A percentile compares a stretch with the other conserved stretches of the same genome.
Conservation (phyloP, 208 protist genomes). For the Acanthamoeba royreba region DNA sequence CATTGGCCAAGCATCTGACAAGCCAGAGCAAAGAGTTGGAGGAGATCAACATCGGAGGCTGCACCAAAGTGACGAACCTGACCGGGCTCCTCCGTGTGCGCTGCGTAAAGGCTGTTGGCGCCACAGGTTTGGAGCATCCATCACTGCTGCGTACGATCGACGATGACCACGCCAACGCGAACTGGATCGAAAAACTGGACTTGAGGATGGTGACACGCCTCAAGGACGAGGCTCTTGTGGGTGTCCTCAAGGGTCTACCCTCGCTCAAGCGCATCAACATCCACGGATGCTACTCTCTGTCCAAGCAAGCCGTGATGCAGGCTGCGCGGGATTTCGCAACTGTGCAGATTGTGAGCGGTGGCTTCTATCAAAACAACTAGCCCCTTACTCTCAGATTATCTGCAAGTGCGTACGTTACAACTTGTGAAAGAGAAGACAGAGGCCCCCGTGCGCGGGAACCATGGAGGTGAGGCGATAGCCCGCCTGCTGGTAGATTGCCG, state of each 20-base stretch:
- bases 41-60: neutral
- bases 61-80: neutral
- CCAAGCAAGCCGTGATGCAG: too few species aligned
- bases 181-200: neutral
- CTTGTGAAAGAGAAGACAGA: too few species aligned
- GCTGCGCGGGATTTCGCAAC: too few species aligned
- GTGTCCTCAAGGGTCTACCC: neutral
- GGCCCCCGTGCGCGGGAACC: too few species aligned
- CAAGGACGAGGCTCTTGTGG: neutral
- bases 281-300: neutral
- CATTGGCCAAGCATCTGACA: neutral
- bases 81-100: neutral
- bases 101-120: neutral
- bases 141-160: neutral
- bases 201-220: neutral
- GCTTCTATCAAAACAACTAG: too few species aligned
- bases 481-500: too few species aligned
- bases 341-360: too few species aligned
- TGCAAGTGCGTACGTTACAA: too few species aligned
- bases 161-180: neutral
- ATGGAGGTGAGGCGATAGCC: too few species aligned
- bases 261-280: neutral
- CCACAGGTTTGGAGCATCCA: neutral
- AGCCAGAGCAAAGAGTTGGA: neutral
- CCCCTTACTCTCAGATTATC: too few species aligned